Evolutionary conservation across 2,329 filamentous ascomycete genomes (phyloP), one percentile per base, ranked within the genome.

Genomic region (Pseudocercospora crystallina): DNA sequence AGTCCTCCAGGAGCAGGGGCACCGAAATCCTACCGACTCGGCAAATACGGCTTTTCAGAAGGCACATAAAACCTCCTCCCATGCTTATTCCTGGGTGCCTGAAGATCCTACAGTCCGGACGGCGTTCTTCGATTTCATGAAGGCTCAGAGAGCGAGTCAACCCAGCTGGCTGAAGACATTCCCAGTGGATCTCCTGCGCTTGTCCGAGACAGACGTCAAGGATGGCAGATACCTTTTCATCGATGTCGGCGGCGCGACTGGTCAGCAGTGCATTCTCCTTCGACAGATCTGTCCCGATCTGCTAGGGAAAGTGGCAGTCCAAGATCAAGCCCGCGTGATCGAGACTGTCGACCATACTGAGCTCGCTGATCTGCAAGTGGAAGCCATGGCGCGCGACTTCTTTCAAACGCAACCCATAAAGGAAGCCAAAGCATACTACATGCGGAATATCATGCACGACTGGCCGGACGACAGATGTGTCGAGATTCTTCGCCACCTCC

Each of bases 371-470:
- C 17, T 15, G 26, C 33, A 33, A 15, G 42, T 57, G 8, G 34
- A 47, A 11, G 32, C 32, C 11, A 13, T 56, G 46, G 8, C 33
- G 11, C 49, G 57, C 39, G 48, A 56, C 38, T 59, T 56, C 49
- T 47, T 56, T 33, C 8, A 39, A 9, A 26, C 41, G 12, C 53
- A 59, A 26, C 50, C 51, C 8, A 32, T 52, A 7, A 47, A 41
- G 37, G 45, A 43, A 10, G 62, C 63, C 7, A 47, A 49, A 15
- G 55, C 54, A 8, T 65, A 62, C 43, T 62, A 59, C 35, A 41
- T 61, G 31, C 59, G 60, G 14, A 55, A 51, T 11, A 53, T 63
- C 39, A 36, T 63, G 49, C 60, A 61, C 46, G 59, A 63, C 38
- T 61, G 51, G 53, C 36, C 42, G 7, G 60, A 62, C 8, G 60